These are phyloP conservation scores for Aspergillus brunneoviolaceus DNA, from an alignment of 2,329 filamentous ascomycete species.

Conservation along the genomic window DNA sequence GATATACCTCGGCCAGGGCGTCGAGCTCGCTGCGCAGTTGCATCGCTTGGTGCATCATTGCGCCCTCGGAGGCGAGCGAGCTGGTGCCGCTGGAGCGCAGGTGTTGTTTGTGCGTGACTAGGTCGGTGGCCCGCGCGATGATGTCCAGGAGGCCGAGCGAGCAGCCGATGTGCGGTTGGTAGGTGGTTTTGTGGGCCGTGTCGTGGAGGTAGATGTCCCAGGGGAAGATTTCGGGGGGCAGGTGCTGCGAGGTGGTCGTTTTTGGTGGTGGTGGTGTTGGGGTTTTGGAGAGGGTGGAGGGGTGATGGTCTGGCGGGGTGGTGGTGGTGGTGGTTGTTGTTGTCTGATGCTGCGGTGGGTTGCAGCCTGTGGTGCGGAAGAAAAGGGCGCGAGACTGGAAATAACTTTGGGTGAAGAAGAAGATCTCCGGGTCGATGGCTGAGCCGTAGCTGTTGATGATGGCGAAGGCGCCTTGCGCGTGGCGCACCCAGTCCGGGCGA, in stretches of 20 bases:
- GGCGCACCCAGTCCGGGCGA: constrained; percentile 3
- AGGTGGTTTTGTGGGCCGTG: neutral
- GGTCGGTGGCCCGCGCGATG: constrained; percentile 1
- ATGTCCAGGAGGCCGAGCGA: constrained; percentile 1
- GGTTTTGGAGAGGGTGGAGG: neutral
- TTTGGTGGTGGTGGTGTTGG: no score
- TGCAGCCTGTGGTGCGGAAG: constrained; percentile 1
- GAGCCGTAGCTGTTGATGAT: constrained; percentile 1
- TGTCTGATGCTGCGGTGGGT: neutral
- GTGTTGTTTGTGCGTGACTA: constrained; percentile 2
- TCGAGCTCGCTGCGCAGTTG: neutral
- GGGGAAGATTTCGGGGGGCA: neutral
- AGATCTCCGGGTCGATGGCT: neutral
- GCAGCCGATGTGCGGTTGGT: constrained; percentile 1
- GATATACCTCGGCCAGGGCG: neutral
- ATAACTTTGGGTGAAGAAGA: constrained; percentile 2
- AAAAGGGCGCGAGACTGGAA: constrained; percentile 1
- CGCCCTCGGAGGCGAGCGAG: neutral
- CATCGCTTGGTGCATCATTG: constrained; percentile 2
- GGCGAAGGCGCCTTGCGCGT: constrained; percentile 2
- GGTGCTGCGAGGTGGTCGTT: no score
- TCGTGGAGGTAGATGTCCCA: neutral
- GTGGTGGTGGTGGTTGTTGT: neutral
- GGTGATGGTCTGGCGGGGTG: no score
- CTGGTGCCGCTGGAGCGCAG: neutral